Evolutionary conservation across 1,139 yeast genomes (phyloP), one percentile per base, ranked within the genome.

Genomic region (Scheffersomyces segobiensis): DNA sequence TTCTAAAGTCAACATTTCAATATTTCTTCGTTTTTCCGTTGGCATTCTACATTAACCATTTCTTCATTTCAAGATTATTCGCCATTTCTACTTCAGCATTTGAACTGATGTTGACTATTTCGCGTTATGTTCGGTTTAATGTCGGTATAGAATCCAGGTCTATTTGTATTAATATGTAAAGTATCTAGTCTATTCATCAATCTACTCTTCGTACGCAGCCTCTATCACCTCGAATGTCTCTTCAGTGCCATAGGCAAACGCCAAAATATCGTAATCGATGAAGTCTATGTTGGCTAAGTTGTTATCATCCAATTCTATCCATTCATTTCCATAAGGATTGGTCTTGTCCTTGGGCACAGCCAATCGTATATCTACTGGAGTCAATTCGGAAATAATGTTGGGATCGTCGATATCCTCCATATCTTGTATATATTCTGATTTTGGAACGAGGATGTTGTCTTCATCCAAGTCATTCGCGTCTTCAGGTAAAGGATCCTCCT

Each of bases 301-400:
- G 4, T 63, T 59, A 39, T 75, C 77, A 42, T 72, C 73, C 14
- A 80, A 57, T 49, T 72, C 76, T 3, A 76, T 68, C 83, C 84
- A 80, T 54, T 76, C 67, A 59, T 79, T 80, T 12, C 67, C 72
- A 60, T 79, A 79, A 0, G 83, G 82, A 6, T 70, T 57, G 0
- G 77, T 68, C 53, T 71, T 74, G 58, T 80, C 82, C 60, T 73
- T 74, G 0, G 86, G 84, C 14, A 78, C 63, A 0, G 83, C 86
- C 18, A 82, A 58, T 57, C 67, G 66, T n/a, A 82, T 62, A 10
- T 73, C 74, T 7, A 62, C 65, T 0, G 61, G 56, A 1, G 57
- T 53, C 42, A 71, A 59, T 21, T 48, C 50, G 17, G 21, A n/a
- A 17, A 48, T 24, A 5, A 48, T 17, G 50, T 48, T 48, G 24